These are phyloP conservation scores for Ceratocystis diversiconidia DNA, from an alignment of 2,329 filamentous ascomycete genomes.

Conservation along the genomic window DNA sequence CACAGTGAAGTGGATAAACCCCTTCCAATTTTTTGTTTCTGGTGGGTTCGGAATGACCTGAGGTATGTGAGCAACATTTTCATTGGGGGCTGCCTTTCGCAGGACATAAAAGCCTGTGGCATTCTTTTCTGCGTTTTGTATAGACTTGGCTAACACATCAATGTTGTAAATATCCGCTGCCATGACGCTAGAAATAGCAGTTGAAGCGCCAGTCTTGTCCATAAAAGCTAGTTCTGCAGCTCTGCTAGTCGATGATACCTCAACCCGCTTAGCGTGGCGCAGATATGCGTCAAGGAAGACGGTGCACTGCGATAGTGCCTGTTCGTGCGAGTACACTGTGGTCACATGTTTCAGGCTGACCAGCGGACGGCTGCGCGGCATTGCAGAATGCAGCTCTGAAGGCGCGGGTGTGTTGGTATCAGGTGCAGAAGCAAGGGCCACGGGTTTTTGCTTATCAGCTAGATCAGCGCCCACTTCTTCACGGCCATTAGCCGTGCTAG, in stretches of 20 bases:
- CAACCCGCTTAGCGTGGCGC: slow-evolving; percentile 61
- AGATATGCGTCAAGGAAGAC: slow-evolving; percentile 57
- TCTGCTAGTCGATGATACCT: slow-evolving; percentile 72
- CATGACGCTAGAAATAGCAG: slow-evolving; percentile 63
- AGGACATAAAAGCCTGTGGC: slow-evolving; percentile 68
- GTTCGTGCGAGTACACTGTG: slow-evolving; percentile 81
- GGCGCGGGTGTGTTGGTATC: slow-evolving; percentile 38
- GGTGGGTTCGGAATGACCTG: slow-evolving; percentile 11
- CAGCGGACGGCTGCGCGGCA: slow-evolving; percentile 35
- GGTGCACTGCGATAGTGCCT: slow-evolving; percentile 87
- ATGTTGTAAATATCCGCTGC: slow-evolving; percentile 57
- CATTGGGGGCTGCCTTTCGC: slow-evolving; percentile 24
- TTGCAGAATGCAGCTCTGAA: slow-evolving; percentile 31
- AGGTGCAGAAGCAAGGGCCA: slow-evolving; percentile 25
- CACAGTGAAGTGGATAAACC: slow-evolving; percentile 13
- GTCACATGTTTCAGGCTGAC: slow-evolving; percentile 46
- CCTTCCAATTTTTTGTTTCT: slow-evolving; percentile 12
- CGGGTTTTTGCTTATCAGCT: background rate
- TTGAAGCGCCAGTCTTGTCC: slow-evolving; percentile 43
- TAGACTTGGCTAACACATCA: slow-evolving; percentile 51
- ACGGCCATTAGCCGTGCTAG: background rate
- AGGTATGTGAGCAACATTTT: slow-evolving; percentile 13
- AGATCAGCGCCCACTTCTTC: background rate
- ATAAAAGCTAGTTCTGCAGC: slow-evolving; percentile 64
- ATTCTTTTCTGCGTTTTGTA: slow-evolving; percentile 64